Base-by-base conservation (phyloP, 2,329 filamentous ascomycete species). In the Aureobasidium melanogenum region DNA sequence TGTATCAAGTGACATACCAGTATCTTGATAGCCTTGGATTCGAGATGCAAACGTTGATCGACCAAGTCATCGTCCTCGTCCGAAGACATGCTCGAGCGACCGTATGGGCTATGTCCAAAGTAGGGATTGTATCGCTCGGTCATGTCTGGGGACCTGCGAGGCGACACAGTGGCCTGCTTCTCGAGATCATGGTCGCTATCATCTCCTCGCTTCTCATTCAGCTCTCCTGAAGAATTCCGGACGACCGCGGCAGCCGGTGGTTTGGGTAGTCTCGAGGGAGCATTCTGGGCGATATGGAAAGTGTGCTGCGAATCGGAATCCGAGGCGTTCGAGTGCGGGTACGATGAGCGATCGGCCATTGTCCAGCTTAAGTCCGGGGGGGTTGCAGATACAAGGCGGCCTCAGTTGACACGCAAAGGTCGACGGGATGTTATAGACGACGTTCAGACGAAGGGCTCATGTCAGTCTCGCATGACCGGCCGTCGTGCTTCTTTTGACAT, bases 21-120 rank as follows among this genome's bases (percentile, higher is more conserved):
- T 22, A 79, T 70, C 64, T 74, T 73, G 63, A 77, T 68, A n/a
- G 76, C 73, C 62, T 77, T 77, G 51, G 74, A 69, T 63, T 78
- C 74, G 26, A 77, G 73, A 6, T 71, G 64, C 51, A 71, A 70
- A 51, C 74, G 72, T 32, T 70, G 70, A 36, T 73, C 73, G 34
- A 75, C 70, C 63, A 68, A 69, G 34, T 73, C 71, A 52, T 74
- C n/a, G 10, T 69, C 66, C 28, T 68, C 69, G n/a, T 65, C 54
- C 60, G 17, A 64, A 62, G 62, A 67, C 66, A 56, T 52, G 34
- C 51, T 50, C 15, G 54, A 57, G 7, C 41, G 43, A 30, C 19
- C 44, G 44, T 48, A 50, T 3, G 56, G 32, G 9, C 17, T 12
- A 17, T 24, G 56, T 1, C 5, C 22, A 19, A 41, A 50, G 22